Conservation (phyloP, 2,329 filamentous ascomycete species). For the Arachnopeziza araneosa region DNA sequence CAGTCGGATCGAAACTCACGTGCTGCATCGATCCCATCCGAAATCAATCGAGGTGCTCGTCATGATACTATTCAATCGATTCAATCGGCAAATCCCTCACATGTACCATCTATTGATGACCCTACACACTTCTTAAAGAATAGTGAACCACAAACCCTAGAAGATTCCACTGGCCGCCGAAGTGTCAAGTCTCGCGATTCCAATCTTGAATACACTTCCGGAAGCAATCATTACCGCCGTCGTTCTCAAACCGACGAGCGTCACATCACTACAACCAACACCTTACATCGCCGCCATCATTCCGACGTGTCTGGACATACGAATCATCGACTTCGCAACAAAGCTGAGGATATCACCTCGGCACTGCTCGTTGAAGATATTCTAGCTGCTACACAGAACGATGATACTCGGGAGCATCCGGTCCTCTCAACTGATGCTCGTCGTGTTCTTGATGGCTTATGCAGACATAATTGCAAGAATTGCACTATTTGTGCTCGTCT, state of each 20-base stretch:
- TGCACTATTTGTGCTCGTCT: slow-evolving; percentile 54
- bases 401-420: slow-evolving; percentile 33
- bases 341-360: slow-evolving; percentile 50
- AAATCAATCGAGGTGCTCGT: background rate
- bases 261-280: slow-evolving; percentile 1
- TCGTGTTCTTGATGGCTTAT: slow-evolving; percentile 47
- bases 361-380: slow-evolving; percentile 53
- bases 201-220: background rate
- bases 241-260: background rate
- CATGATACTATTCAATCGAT: slow-evolving; percentile 5
- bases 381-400: slow-evolving; percentile 14
- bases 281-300: slow-evolving; percentile 19
- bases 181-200: slow-evolving; percentile 2
- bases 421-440: slow-evolving; percentile 47
- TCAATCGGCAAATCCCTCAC: background rate
- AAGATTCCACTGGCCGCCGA: slow-evolving; percentile 6
- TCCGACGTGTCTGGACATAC: slow-evolving; percentile 22
- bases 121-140: slow-evolving; percentile 1
- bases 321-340: slow-evolving; percentile 19
- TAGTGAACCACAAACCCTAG: background rate
- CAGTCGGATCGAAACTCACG: too few relatives aligned
- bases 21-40: too few relatives aligned
- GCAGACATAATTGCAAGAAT: slow-evolving; percentile 50
- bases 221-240: background rate
- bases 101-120: background rate